phyloP scores from a whole-genome alignment of 495 filamentous ascomycete species.

The Amniculicola lignicola region DNA sequence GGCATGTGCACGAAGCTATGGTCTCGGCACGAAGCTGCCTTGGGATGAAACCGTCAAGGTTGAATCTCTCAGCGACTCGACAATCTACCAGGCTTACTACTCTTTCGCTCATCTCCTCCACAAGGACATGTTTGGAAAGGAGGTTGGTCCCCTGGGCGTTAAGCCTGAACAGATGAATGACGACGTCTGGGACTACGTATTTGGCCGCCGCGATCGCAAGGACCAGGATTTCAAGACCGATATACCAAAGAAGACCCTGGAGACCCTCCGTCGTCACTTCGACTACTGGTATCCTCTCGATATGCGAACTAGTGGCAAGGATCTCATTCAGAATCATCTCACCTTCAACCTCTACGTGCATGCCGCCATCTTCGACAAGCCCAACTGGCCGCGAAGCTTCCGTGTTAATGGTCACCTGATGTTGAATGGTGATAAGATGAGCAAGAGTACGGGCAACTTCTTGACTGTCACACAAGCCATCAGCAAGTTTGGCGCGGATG shows the following conservation, averaged over 20 bases:
- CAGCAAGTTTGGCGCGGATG: slow-evolving; percentile 92
- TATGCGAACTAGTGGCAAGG: slow-evolving; percentile 61
- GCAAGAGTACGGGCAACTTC: slow-evolving; percentile 93
- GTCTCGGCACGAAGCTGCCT: slow-evolving; percentile 90
- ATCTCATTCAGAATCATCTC: slow-evolving; percentile 60
- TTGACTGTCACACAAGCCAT: slow-evolving; percentile 82
- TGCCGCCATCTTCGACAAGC: slow-evolving; percentile 76
- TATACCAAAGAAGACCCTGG: slow-evolving; percentile 67
- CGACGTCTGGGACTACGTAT: slow-evolving; percentile 95
- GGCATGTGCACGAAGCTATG: slow-evolving; percentile 90
- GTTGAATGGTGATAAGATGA: slow-evolving; percentile 96
- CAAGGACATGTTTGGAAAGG: slow-evolving; percentile 72
- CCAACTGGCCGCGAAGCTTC: slow-evolving; percentile 82
- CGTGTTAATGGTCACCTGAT: slow-evolving; percentile 89
- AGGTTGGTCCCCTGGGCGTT: slow-evolving; percentile 63
- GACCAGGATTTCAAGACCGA: slow-evolving; percentile 55
- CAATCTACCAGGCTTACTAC: slow-evolving; percentile 97
- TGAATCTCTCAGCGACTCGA: slow-evolving; percentile 86
- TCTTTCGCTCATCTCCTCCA: slow-evolving; percentile 88
- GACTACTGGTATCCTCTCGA: slow-evolving; percentile 97
- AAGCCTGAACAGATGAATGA: slow-evolving; percentile 87
- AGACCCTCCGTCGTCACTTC: slow-evolving; percentile 82
- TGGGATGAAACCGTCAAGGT: slow-evolving; percentile 86
- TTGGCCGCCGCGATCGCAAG: slow-evolving; percentile 56
- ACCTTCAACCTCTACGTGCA: slow-evolving; percentile 98